Base-by-base conservation (phyloP, 2,329 filamentous ascomycete species). In the Zymoseptoria pseudotritici region DNA sequence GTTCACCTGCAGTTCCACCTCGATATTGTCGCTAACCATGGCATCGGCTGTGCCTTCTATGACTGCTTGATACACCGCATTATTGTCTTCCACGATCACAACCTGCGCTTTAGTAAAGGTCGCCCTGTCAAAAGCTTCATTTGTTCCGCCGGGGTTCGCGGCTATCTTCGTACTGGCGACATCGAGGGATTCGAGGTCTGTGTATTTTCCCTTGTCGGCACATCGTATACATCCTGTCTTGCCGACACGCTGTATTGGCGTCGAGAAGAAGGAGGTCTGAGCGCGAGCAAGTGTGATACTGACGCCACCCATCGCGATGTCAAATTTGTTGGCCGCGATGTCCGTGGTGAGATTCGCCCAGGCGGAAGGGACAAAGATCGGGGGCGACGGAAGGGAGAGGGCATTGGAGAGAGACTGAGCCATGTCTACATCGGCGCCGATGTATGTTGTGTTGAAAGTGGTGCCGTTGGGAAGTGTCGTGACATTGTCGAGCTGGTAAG, bases 1-100 rank as follows among this genome's bases (percentile, higher is more conserved):
- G 51, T 57, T 57, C 55, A 57, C 49, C 55, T 57, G 55, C 55
- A 57, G 21, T 49, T 57, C 46, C n/a, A 57, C 55, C 24, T 57
- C 55, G 36, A 57, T 57, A 5, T 17, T 52, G n/a, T 57, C 55
- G 24, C 55, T 57, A 9, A 57, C 55, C 46, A 57, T 57, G 20
- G 55, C 55, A 26, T 57, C 55, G 4, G 55, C 55, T 8, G 21
- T 36, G 4, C 55, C 55, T 2, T 57, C 49, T 1, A 57, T 20
- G 17, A 57, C 55, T 8, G 55, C 55, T 57, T 57, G 46, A 29
- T 57, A 57, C 13, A 57, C 55, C 9, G 55, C 55, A 52, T 57
- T 57, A 52, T 57, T 57, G n/a, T 57, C 55, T 24, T 22, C 20
- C 21, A 57, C 55, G 8, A 57, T 52, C 6, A 57, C 55, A 52